These are phyloP conservation scores for Sporothrix mexicana DNA, from an alignment of 2,329 filamentous ascomycete genomes.

Conservation along the genomic window DNA sequence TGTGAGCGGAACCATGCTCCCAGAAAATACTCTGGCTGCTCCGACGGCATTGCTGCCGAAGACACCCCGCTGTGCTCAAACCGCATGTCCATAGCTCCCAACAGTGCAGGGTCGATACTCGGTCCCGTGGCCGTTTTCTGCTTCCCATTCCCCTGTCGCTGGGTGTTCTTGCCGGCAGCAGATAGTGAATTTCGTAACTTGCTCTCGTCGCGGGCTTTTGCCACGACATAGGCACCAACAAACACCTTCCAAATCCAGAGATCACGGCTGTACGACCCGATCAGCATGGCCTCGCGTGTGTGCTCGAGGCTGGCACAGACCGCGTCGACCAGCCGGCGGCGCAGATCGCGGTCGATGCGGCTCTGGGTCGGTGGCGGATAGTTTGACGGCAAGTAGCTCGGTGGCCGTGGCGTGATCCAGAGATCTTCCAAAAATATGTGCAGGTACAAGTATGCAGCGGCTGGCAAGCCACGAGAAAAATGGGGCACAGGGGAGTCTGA, in stretches of 20 bases:
- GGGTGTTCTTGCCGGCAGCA: background rate
- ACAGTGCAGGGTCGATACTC: background rate
- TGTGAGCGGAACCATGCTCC: slow-evolving; percentile 22
- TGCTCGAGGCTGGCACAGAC: background rate
- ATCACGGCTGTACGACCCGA: background rate
- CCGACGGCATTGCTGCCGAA: background rate
- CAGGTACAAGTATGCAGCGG: background rate
- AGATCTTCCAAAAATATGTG: background rate
- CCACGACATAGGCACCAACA: background rate
- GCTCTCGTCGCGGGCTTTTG: background rate
- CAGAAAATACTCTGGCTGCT: slow-evolving; percentile 7
- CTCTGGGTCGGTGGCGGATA: background rate
- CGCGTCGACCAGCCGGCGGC: slow-evolving; percentile 7
- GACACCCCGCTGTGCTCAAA: background rate
- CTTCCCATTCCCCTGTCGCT: background rate
- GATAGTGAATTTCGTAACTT: no score
- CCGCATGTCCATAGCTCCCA: background rate
- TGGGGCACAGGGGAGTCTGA: background rate
- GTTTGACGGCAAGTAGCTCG: background rate
- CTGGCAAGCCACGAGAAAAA: background rate
- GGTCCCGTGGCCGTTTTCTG: background rate
- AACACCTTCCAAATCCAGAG: slow-evolving; percentile 19
- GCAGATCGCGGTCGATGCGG: slow-evolving; percentile 9
- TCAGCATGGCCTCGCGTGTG: background rate
- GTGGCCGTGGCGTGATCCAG: background rate